Percentiles rank a stretch among this genome's conserved stretches.
Conservation (phyloP, 805 yeast species). For the Nakazawaea anatomiae region DNA sequence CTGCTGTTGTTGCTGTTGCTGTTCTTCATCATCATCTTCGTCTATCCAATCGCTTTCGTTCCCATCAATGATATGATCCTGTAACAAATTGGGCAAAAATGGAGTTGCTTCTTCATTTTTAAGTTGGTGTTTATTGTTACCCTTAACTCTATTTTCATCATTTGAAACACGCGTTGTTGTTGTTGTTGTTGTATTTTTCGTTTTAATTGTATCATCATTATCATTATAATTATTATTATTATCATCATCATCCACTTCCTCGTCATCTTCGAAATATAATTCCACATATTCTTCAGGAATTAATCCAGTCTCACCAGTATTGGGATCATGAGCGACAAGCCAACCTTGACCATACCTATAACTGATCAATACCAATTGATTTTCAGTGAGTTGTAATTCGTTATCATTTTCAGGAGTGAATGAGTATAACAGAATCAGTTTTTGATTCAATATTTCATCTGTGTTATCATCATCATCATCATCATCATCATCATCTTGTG, state of each 20-base stretch:
- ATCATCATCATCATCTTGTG: constrained; percentile 17
- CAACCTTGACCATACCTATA: constrained; percentile 98
- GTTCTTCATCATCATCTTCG: constrained; percentile 18
- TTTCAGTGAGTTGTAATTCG: constrained; percentile 72
- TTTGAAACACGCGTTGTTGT: not conserved
- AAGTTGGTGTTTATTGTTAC: not conserved
- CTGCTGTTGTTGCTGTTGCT: too few relatives aligned
- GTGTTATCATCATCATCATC: constrained; percentile 13
- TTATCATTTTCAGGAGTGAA: constrained; percentile 93
- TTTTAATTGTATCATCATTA: not conserved
- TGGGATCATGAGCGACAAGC: constrained; percentile 86
- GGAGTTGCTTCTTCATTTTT: constrained; percentile 36
- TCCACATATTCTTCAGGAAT: constrained; percentile 95
- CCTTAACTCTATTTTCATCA: not conserved
- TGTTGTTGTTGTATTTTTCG: not conserved
- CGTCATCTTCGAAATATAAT: constrained; percentile 25
- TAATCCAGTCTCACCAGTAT: constrained; percentile 76
- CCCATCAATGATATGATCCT: constrained; percentile 16
- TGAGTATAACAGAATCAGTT: constrained; percentile 83
- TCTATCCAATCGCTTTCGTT: constrained; percentile 22
- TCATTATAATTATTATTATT: constrained; percentile 2
- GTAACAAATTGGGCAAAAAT: constrained; percentile 30
- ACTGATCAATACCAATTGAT: constrained; percentile 78
- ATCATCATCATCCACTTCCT: constrained; percentile 17
- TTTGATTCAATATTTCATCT: constrained; percentile 26